These are phyloP conservation scores for Didymosphaeria variabile DNA, from an alignment of 2,329 filamentous ascomycete species.

Conservation along the genomic window DNA sequence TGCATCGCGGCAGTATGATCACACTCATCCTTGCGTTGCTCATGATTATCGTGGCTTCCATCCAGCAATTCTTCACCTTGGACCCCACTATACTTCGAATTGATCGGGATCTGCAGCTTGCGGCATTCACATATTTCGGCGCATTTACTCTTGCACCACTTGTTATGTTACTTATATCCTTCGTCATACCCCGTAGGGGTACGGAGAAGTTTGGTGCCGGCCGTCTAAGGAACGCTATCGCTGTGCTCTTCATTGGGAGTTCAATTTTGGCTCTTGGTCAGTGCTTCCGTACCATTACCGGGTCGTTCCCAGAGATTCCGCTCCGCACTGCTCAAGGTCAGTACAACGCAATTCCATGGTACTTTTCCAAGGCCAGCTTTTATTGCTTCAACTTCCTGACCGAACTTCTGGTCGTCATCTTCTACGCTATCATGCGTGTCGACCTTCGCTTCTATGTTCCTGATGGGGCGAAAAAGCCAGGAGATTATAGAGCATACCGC, in stretches of 20 bases:
- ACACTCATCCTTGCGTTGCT: slow-evolving; percentile 68
- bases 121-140: slow-evolving; percentile 70
- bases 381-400: slow-evolving; percentile 82
- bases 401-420: slow-evolving; percentile 74
- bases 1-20: slow-evolving; percentile 59
- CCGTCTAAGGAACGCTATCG: slow-evolving; percentile 71
- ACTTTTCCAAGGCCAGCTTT: slow-evolving; percentile 75
- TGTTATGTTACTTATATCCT: slow-evolving; percentile 60
- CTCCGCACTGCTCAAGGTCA: slow-evolving; percentile 59
- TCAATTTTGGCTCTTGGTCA: slow-evolving; percentile 73
- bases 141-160: slow-evolving; percentile 73
- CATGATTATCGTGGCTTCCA: slow-evolving; percentile 71
- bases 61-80: slow-evolving; percentile 75
- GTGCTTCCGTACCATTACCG: slow-evolving; percentile 70
- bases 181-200: slow-evolving; percentile 54
- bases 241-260: slow-evolving; percentile 68
- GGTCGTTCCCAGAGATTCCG: slow-evolving; percentile 59
- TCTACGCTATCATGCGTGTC: slow-evolving; percentile 73
- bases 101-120: slow-evolving; percentile 71
- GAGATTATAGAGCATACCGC: slow-evolving; percentile 35
- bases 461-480: slow-evolving; percentile 67
- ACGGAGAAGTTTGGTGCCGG: slow-evolving; percentile 73
- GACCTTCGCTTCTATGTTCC: slow-evolving; percentile 81
- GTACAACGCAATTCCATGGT: slow-evolving; percentile 64
- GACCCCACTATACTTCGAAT: slow-evolving; percentile 59